Evolutionary conservation across 2,329 filamentous ascomycete species (phyloP), one percentile per base, ranked within the genome.

Genomic region (Grosmannia huntii): DNA sequence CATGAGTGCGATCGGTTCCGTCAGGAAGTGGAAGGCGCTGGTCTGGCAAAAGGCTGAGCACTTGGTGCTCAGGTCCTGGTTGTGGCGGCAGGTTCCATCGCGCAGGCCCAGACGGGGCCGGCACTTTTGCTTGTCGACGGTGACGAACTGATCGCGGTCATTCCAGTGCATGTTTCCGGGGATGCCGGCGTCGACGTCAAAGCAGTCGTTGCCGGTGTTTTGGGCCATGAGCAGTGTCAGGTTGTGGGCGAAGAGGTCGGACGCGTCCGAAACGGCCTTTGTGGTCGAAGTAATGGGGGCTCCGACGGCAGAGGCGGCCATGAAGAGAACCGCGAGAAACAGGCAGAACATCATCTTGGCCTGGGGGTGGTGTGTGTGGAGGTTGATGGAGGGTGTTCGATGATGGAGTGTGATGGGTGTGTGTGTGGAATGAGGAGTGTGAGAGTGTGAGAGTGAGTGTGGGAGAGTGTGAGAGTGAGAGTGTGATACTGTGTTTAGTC

Each of bases 151-250:
- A 28, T 60, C 56, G 2, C 36, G 2, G n/a, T 61, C 55, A 38
- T 58, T 60, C 53, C 57, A 59, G 49, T 62, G 60, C n/a, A 62
- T 57, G 54, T 62, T 61, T 6, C 31, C 10, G 1, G 60, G 61
- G 4, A 4, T 5, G 16, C 60, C 61, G 0, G 44, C 36, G n/a
- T 60, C 61, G n/a, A 61, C 23, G 19, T 50, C 53, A 28, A 62
- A 48, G 53, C 61, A 62, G 44, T 52, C 51, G n/a, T 10, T 4
- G 5, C 36, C 25, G 21, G 11, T n/a, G 11, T 31, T 36, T 11
- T 31, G 51, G 2, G 5, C 7, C 46, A 53, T 6, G 5, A 55
- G 2, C 5, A n/a, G 9, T 21, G 25, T 19, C 31, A 33, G 31
- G 9, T 33, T 10, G 31, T 33, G 31, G 6, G 31, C 31, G 31